Base-by-base conservation (phyloP, 768 basidiomycete species). In the Hemileccinum rubropunctum region DNA sequence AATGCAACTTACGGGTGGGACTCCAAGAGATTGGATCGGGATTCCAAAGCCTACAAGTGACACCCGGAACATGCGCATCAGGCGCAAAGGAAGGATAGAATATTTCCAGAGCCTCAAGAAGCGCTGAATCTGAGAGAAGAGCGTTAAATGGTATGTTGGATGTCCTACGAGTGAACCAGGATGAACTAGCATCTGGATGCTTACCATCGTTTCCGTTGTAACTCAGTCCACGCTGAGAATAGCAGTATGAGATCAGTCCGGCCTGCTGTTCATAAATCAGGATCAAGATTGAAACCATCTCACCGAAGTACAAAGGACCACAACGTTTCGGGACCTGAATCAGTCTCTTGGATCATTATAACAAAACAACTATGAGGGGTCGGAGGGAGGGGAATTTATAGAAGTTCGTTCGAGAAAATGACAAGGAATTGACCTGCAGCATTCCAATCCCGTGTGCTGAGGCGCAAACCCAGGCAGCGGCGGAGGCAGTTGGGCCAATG, bases 61-160 rank as follows among this genome's bases (percentile, higher is more conserved):
- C n/a, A n/a, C n/a, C n/a, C n/a, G n/a, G n/a, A 47, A 64, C 53
- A 54, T 42, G 62, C 65, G 64, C 64, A 42, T 65, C 65, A 45
- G 64, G 64, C 64, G 62, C 64, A 61, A 45, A 48, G 7, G 36
- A 42, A n/a, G 33, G 21, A 46, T 11, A 39, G 34, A 50, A 48
- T 47, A 13, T 42, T 54, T 59, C 57, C 58, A 51, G 60, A 51
- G 56, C 37, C 53, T 47, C 42, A 51, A 43, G 51, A 36, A 47
- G n/a, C n/a, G n/a, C n/a, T n/a, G n/a, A n/a, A n/a, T n/a, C n/a
- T n/a, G n/a, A n/a, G n/a, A n/a, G n/a, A 53, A 43, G 38, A 42
- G 40, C 26, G 50, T 36, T 13, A 5, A 27, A 33, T 18, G 37
- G 45, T 45, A 46, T 47, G 20, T 33, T 21, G 27, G 51, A 57